A percentile compares a stretch with the other conserved stretches of the same genome.
Evolutionary conservation across 306 rosid species (phyloP).

Genomic region (Argentina anserina): DNA sequence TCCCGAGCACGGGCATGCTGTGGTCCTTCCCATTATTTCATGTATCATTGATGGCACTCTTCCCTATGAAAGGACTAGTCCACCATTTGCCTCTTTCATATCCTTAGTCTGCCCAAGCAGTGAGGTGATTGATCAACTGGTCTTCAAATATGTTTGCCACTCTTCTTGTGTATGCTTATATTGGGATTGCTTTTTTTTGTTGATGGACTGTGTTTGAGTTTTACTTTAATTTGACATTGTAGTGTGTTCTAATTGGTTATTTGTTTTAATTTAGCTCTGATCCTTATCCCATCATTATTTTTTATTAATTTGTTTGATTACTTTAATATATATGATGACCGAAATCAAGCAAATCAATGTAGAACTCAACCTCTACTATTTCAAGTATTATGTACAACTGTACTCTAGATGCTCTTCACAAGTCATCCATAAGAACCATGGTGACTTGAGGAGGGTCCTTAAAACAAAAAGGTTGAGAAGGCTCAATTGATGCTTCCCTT

Average conservation of each 20-base stretch:
- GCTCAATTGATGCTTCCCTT: background rate
- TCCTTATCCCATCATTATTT: background rate
- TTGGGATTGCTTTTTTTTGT: conserved; percentile 1
- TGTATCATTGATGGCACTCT: conserved; percentile 82
- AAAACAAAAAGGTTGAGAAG: background rate
- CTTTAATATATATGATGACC: background rate
- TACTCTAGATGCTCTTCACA: background rate
- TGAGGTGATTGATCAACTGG: conserved; percentile 57
- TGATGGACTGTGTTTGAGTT: background rate
- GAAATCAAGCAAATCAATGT: background rate
- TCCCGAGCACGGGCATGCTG: conserved; percentile 98
- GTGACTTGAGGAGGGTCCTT: background rate
- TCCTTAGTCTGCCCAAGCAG: conserved; percentile 78
- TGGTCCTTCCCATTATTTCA: conserved; percentile 93
- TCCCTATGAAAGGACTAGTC: conserved; percentile 62
- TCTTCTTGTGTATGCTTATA: conserved; percentile 10
- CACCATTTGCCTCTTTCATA: conserved; percentile 93
- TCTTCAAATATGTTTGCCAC: background rate
- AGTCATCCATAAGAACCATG: background rate
- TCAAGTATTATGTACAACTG: background rate
- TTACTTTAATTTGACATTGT: background rate
- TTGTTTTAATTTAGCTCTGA: background rate
- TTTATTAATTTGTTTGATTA: background rate
- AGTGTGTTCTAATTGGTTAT: background rate
- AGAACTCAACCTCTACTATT: background rate